Conservation (phyloP, 164 flowering plant species). For the Akebia trifoliata region DNA sequence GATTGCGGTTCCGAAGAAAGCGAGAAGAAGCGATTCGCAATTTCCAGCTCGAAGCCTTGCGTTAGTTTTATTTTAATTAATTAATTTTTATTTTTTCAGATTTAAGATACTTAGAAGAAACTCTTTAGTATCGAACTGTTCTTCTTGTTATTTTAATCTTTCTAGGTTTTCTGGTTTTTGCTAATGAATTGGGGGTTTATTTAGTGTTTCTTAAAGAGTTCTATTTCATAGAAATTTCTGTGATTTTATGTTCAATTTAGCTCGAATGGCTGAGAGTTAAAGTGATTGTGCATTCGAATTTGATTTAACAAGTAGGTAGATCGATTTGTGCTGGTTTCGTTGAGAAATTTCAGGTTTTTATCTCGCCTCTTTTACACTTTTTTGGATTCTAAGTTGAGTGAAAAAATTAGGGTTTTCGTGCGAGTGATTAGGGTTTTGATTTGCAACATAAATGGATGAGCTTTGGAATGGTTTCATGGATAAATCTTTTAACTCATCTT, state of each 20-base stretch:
- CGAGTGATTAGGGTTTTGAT: conserved; percentile 9
- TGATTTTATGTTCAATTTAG: not conserved
- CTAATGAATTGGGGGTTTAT: too few relatives aligned
- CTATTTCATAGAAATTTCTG: not conserved
- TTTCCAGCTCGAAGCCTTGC: not conserved
- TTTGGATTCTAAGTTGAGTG: not conserved
- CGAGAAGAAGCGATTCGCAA: conserved; percentile 6
- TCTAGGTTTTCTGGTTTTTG: not conserved
- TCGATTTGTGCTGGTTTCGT: not conserved
- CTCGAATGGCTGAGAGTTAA: not conserved
- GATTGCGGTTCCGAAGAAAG: conserved; percentile 18
- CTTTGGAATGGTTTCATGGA: not conserved
- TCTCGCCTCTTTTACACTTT: not conserved
- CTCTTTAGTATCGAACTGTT: not conserved
- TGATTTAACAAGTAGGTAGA: not conserved
- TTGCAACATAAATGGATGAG: not conserved
- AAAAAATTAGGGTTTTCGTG: conserved; percentile 13
- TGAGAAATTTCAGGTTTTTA: conserved; percentile 1
- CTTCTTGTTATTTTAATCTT: not conserved
- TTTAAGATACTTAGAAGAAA: not conserved
- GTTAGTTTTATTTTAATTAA: not conserved
- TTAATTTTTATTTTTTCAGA: not conserved
- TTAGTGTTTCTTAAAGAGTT: not conserved
- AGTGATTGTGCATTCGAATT: not conserved
- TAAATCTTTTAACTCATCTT: not conserved